Evolutionary conservation across 179 eudicot genomes (phyloP).

Genomic region (Amaranthus tricolor): DNA sequence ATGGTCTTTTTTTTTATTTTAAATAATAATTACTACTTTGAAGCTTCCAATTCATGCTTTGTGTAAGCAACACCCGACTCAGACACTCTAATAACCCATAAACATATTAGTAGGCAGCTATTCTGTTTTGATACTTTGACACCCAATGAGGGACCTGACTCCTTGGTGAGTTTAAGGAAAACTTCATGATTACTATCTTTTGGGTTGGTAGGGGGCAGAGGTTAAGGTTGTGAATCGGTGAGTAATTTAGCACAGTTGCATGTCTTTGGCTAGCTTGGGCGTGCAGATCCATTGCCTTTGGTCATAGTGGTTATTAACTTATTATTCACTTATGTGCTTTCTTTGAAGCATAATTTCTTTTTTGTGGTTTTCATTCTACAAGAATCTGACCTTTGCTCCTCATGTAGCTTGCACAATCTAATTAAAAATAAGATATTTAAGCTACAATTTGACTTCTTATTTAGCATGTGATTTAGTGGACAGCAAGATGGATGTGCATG

Average conservation of each 20-base stretch:
- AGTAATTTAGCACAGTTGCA: background rate
- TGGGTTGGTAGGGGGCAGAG: background rate
- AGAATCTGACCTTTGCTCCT: background rate
- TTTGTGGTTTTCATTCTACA: background rate
- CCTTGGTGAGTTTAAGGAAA: too few relatives aligned
- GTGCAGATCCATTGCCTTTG: background rate
- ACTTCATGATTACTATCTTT: too few relatives aligned
- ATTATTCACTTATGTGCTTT: background rate
- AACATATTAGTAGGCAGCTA: background rate
- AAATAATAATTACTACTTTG: background rate
- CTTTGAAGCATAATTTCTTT: background rate
- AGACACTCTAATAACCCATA: background rate
- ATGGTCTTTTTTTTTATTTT: background rate
- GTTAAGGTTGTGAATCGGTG: background rate
- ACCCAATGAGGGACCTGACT: too few relatives aligned
- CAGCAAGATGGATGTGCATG: slow-evolving; percentile 1
- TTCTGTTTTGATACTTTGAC: background rate
- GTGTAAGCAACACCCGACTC: too few relatives aligned
- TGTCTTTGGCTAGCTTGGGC: background rate
- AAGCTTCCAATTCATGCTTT: too few relatives aligned
- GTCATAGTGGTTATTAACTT: background rate
- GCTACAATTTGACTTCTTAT: background rate
- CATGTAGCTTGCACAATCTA: background rate
- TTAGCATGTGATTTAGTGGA: background rate
- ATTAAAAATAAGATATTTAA: background rate